Percentiles rank a stretch among this genome's conserved stretches.
Evolutionary conservation across 1,284 basidiomycete genomes (phyloP).

Genomic region (Naganishia cerealis): DNA sequence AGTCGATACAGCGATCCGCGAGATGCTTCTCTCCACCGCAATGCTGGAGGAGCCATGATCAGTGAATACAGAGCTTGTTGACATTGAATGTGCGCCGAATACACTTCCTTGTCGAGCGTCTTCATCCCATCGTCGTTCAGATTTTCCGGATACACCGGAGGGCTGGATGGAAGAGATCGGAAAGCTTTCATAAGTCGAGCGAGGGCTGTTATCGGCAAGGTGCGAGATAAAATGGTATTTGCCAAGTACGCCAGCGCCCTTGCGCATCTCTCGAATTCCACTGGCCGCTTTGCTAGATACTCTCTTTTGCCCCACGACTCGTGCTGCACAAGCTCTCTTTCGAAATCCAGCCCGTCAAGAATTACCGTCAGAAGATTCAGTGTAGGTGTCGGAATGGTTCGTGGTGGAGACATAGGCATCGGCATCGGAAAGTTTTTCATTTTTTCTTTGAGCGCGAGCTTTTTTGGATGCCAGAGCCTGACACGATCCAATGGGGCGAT

Average conservation of each 20-base stretch:
- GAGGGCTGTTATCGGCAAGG: constrained; percentile 48
- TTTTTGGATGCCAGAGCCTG: constrained; percentile 52
- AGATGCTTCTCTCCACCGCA: constrained; percentile 34
- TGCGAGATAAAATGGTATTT: constrained; percentile 51
- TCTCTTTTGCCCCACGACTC: constrained; percentile 1
- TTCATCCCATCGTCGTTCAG: constrained; percentile 27
- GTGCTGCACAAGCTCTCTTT: constrained; percentile 7
- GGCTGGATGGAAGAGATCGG: constrained; percentile 40
- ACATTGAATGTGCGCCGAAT: constrained; percentile 51
- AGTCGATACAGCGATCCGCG: constrained; percentile 41
- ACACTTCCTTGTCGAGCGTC: constrained; percentile 35
- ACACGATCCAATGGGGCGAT: constrained; percentile 50
- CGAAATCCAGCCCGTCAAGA: constrained; percentile 35
- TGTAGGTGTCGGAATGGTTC: constrained; percentile 47
- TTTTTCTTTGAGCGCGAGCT: constrained; percentile 45
- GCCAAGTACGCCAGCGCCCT: constrained; percentile 51
- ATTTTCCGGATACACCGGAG: constrained; percentile 46
- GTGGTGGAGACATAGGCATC: constrained; percentile 49
- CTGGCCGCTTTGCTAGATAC: constrained; percentile 4
- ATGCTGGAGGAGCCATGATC: constrained; percentile 49
- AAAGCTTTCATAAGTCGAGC: constrained; percentile 44
- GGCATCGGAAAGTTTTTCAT: constrained; percentile 51
- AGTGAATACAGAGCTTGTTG: constrained; percentile 51
- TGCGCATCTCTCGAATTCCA: constrained; percentile 39
- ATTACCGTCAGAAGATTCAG: constrained; percentile 41